Evolutionary conservation across 2,329 filamentous ascomycete genomes (phyloP), one percentile per base, ranked within the genome.

Genomic region (Aureobasidium sp.): DNA sequence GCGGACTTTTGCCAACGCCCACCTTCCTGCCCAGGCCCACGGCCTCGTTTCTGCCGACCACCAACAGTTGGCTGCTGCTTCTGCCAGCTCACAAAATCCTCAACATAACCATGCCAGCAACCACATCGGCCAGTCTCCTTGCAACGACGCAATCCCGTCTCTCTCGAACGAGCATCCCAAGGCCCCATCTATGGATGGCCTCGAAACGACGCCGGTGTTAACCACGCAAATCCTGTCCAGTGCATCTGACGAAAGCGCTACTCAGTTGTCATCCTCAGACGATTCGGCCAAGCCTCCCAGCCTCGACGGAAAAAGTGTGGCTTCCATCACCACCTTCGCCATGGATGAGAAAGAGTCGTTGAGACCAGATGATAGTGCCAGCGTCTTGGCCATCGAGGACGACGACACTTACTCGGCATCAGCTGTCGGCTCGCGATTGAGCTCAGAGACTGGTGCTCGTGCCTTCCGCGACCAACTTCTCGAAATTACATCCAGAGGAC

Each of bases 271-370:
- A 25, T 79, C 78, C 14, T 85, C 83, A 16, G 82, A 77, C 66
- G 82, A 80, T 49, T 86, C 84, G 42, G 91, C 87, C 3, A 97
- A 97, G 74, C 90, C 90, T 57, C 88, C 90, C 39, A 97, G 91
- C 71, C 81, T 96, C 44, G 93, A 97, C 72, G 91, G 90, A 53
- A 97, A 97, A 77, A 97, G 92, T 73, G 90, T 95, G 68, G 91
- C 91, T 5, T 97, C 93, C 29, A 91, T 90, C 16, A 96, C 91
- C 5, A 97, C 93, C 0, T 97, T 96, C 76, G 91, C 90, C n/a
- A 79, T 97, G 71, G 93, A 97, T 69, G 93, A 97, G 75, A 97
- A 97, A 73, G 93, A 97, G 72, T 97, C 92, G 6, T 81, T 97
- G 59, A 87, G 92, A 13, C 93, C 93, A 9, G 93, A 97, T 75